These are phyloP conservation scores for Fomitopsis pulvina DNA, from an alignment of 768 basidiomycete species.

Conservation along the genomic window DNA sequence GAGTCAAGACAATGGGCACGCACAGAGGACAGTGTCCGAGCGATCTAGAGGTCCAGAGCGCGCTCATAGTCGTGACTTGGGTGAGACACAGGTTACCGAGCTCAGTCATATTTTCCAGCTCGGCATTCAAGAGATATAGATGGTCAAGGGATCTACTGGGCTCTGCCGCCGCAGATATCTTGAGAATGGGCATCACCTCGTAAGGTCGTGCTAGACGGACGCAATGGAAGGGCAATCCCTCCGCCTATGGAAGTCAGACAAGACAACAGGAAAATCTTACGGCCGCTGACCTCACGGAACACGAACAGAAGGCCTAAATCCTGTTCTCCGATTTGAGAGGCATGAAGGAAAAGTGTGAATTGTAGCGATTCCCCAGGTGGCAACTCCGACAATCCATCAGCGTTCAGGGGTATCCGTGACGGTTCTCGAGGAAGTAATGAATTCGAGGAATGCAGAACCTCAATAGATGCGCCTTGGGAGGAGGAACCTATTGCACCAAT, in stretches of 20 bases:
- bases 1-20: neutral
- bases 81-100: slow-evolving; percentile 39
- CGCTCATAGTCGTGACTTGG: slow-evolving; percentile 61
- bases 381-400: slow-evolving; percentile 25
- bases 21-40: slow-evolving; percentile 35
- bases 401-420: slow-evolving; percentile 34
- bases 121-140: slow-evolving; percentile 47
- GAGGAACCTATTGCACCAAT: neutral
- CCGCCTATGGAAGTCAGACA: slow-evolving; percentile 28
- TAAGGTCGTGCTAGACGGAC: slow-evolving; percentile 47
- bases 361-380: slow-evolving; percentile 42
- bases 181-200: slow-evolving; percentile 55
- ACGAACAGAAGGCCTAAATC: slow-evolving; percentile 59
- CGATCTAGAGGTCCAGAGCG: slow-evolving; percentile 54
- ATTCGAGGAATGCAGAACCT: slow-evolving; percentile 44
- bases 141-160: slow-evolving; percentile 44
- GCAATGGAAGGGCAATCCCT: slow-evolving; percentile 47
- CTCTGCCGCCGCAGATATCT: slow-evolving; percentile 41
- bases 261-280: neutral
- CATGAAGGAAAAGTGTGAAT: slow-evolving; percentile 50
- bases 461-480: slow-evolving; percentile 16
- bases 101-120: slow-evolving; percentile 46
- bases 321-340: slow-evolving; percentile 37
- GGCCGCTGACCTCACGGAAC: slow-evolving; percentile 49
- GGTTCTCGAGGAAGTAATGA: slow-evolving; percentile 44